phyloP scores from a whole-genome alignment of 1,284 basidiomycete genomes.

The Cryptococcus floricola region DNA sequence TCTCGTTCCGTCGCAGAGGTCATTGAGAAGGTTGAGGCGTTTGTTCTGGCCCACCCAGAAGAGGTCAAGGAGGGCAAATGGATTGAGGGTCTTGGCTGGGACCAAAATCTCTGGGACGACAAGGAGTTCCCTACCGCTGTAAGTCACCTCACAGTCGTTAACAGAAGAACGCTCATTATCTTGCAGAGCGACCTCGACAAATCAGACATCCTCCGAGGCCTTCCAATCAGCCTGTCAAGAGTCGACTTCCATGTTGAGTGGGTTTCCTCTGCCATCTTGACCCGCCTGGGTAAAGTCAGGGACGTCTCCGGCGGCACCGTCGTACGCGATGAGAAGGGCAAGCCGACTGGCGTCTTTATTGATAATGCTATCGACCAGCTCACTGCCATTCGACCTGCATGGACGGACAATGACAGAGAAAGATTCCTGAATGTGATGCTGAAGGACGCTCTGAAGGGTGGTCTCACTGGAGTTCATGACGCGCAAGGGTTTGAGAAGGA shows the following conservation, averaged over 20 bases:
- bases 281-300: slow-evolving; percentile 56
- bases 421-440: slow-evolving; percentile 63
- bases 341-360: slow-evolving; percentile 63
- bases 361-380: slow-evolving; percentile 47
- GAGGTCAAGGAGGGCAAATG: slow-evolving; percentile 56
- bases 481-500: slow-evolving; percentile 58
- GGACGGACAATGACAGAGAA: slow-evolving; percentile 59
- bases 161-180: no score
- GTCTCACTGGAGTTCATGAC: slow-evolving; percentile 80
- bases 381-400: slow-evolving; percentile 56
- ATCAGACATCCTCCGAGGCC: slow-evolving; percentile 62
- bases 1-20: slow-evolving; percentile 61
- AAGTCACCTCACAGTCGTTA: slow-evolving; percentile 25
- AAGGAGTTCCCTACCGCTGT: slow-evolving; percentile 74
- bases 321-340: slow-evolving; percentile 60
- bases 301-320: slow-evolving; percentile 71
- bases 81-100: slow-evolving; percentile 88
- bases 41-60: slow-evolving; percentile 51
- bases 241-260: slow-evolving; percentile 81
- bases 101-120: slow-evolving; percentile 66
- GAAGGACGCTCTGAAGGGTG: slow-evolving; percentile 64
- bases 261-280: slow-evolving; percentile 67
- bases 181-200: slow-evolving; percentile 59
- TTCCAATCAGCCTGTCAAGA: slow-evolving; percentile 65
- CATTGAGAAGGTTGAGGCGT: slow-evolving; percentile 59